Evolutionary conservation across 768 basidiomycete genomes (phyloP).

Genomic region (Tubosaeta brunneosetosa): DNA sequence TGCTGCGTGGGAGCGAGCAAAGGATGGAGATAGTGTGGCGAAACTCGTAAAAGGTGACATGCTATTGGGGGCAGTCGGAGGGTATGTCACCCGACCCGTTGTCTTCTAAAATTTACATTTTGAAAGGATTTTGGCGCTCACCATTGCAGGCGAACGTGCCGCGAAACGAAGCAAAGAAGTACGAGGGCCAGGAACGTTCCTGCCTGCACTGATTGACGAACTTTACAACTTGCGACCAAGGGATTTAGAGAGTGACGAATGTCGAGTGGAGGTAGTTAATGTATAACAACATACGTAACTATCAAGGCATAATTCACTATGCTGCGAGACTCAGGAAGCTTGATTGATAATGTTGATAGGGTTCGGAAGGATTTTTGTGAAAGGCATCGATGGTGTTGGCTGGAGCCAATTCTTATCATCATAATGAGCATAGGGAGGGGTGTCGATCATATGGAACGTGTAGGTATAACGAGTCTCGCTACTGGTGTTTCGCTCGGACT

Average conservation of each 20-base stretch:
- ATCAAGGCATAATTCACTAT: not conserved
- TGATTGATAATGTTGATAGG: conserved; percentile 9
- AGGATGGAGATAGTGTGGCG: conserved; percentile 28
- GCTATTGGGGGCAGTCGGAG: conserved; percentile 69
- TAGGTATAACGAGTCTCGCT: conserved; percentile 84
- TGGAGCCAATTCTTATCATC: conserved; percentile 96
- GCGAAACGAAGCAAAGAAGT: conserved; percentile 44
- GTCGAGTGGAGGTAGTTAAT: conserved; percentile 26
- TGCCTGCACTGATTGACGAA: conserved; percentile 63
- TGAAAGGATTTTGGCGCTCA: conserved; percentile 51
- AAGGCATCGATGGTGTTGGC: conserved; percentile 79
- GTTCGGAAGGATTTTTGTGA: conserved; percentile 51
- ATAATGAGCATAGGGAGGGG: conserved; percentile 61
- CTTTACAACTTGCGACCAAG: conserved; percentile 43
- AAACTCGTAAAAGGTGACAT: conserved; percentile 71
- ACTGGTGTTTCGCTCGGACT: conserved; percentile 82
- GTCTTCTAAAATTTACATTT: conserved; percentile 3
- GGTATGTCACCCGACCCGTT: conserved; percentile 41
- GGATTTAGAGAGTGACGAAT: conserved; percentile 22
- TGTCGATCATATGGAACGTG: conserved; percentile 94
- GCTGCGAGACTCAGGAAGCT: not conserved
- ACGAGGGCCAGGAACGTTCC: conserved; percentile 59
- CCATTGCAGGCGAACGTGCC: conserved; percentile 58
- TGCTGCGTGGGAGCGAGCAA: conserved; percentile 44
- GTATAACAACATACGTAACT: not conserved